Conservation (phyloP, 2,329 filamentous ascomycete genomes). For the Venturia oleaginea region DNA sequence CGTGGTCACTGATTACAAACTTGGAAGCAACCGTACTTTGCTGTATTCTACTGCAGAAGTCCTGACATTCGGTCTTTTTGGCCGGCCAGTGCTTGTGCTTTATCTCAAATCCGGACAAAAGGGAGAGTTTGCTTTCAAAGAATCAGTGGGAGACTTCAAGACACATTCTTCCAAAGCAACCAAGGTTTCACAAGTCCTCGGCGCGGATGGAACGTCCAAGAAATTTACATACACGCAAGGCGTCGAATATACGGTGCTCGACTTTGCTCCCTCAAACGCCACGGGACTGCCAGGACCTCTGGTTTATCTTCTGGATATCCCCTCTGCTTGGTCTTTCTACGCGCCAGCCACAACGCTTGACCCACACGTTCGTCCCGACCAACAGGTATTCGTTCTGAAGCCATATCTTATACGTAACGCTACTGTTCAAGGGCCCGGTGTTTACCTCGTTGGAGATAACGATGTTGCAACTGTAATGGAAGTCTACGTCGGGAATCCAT, state of each 20-base stretch:
- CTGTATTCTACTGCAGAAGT: constrained; percentile 50
- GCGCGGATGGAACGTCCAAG: constrained; percentile 19
- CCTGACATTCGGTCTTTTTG: constrained; percentile 34
- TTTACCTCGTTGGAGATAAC: constrained; percentile 29
- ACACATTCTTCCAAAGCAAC: constrained; percentile 22
- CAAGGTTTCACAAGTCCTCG: neutral
- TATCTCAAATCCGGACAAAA: constrained; percentile 32
- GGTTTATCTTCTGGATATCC: constrained; percentile 30
- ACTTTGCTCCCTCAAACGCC: constrained; percentile 40
- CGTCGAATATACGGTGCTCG: constrained; percentile 25
- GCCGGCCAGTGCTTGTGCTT: constrained; percentile 29
- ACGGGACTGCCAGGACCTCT: constrained; percentile 27
- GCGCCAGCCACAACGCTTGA: constrained; percentile 31
- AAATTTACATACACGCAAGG: constrained; percentile 30
- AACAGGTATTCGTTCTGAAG: constrained; percentile 32
- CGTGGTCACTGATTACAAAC: constrained; percentile 45
- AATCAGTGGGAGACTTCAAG: constrained; percentile 28
- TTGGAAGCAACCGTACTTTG: constrained; percentile 41
- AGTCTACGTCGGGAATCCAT: constrained; percentile 26
- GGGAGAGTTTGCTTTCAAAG: constrained; percentile 33
- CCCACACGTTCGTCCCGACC: constrained; percentile 30
- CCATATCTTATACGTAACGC: constrained; percentile 33
- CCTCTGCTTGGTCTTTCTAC: constrained; percentile 30
- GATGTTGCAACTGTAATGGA: constrained; percentile 27
- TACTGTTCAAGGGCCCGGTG: constrained; percentile 17